A percentile compares a stretch with the other conserved stretches of the same genome.
Conservation (phyloP, 208 protist genomes). For the Strigomonas culicis region DNA sequence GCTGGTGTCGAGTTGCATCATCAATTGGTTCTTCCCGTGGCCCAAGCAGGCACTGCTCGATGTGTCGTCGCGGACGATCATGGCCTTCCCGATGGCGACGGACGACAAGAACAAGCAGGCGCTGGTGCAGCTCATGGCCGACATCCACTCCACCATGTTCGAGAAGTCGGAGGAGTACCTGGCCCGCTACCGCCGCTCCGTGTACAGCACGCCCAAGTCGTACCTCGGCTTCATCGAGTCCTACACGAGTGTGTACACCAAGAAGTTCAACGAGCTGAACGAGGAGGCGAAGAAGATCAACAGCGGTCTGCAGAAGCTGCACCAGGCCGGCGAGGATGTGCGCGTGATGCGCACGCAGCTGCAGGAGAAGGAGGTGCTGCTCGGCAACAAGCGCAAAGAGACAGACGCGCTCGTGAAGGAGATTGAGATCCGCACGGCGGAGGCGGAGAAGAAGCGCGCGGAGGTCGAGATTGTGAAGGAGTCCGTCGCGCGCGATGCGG, state of each 20-base stretch:
- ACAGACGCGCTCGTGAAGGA: constrained; percentile 92
- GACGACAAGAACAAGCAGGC: constrained; percentile 87
- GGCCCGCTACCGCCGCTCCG: constrained; percentile 86
- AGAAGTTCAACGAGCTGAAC: constrained; percentile 92
- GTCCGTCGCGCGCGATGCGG: constrained; percentile 81
- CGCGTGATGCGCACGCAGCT: constrained; percentile 94
- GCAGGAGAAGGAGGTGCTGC: constrained; percentile 92
- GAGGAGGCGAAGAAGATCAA: constrained; percentile 92
- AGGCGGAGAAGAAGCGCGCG: constrained; percentile 95
- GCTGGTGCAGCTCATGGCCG: constrained; percentile 90
- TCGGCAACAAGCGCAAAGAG: constrained; percentile 91
- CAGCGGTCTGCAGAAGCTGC: constrained; percentile 93
- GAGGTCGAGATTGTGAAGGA: constrained; percentile 95
- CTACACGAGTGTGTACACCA: constrained; percentile 90
- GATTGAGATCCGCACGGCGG: constrained; percentile 90
- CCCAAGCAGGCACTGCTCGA: constrained; percentile 94
- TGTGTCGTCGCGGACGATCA: constrained; percentile 90
- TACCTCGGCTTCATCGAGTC: constrained; percentile 93
- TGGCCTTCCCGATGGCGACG: constrained; percentile 90
- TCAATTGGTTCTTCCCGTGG: constrained; percentile 99
- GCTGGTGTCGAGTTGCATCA: constrained; percentile 95
- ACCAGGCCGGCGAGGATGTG: constrained; percentile 93
- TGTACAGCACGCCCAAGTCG: constrained; percentile 94
- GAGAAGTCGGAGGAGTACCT: constrained; percentile 92
- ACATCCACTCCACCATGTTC: constrained; percentile 89